Evolutionary conservation across 495 filamentous ascomycete species (phyloP), one percentile per base, ranked within the genome.

Genomic region (Penicillium subrubescens): DNA sequence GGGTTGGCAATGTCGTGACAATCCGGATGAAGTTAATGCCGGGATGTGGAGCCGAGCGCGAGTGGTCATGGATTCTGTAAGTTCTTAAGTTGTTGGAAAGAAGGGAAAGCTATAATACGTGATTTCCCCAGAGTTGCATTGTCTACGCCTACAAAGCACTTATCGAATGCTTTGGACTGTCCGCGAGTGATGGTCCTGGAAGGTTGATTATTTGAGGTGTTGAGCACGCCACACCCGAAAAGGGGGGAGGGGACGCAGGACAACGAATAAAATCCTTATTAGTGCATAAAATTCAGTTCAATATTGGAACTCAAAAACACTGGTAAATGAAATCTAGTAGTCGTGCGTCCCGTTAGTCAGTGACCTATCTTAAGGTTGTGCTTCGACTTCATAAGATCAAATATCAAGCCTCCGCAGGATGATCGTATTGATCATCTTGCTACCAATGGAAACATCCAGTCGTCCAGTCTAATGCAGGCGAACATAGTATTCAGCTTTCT

Each of bases 21-120:
- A 2, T 15, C 31, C 53, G 53, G 53, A 31, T 56, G 53, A 56
- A 56, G 53, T 56, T 35, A 56, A 56, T 37, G 31, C 53, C 53
- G 53, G 33, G 10, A 21, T 56, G 53, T 56, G 53, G 53, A 19
- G 29, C 29, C 31, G 33, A 55, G 31, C 12, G 21, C n/a, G n/a
- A n/a, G n/a, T 12, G 31, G 17, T 19, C 8, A 35, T 15, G 12
- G 29, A 21, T 21, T 6, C 8, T 21, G 4, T 14, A 33, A 8
- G 29, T 21, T 17, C 1, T 8, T 29, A 1, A 33, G 25, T 23
- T 21, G 19, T 12, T 23, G 3, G 7, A 48, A 41, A 2, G 2
- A 15, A 41, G 12, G 37, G 12, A 17, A 41, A 41, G 25, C 25
- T 27, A 27, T 27, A 27, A 27, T 27, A 27, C 25, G 25, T 27